Evolutionary conservation across 192 early-diverging fungal genomes (phyloP).

Genomic region (Umbelopsis sp.): DNA sequence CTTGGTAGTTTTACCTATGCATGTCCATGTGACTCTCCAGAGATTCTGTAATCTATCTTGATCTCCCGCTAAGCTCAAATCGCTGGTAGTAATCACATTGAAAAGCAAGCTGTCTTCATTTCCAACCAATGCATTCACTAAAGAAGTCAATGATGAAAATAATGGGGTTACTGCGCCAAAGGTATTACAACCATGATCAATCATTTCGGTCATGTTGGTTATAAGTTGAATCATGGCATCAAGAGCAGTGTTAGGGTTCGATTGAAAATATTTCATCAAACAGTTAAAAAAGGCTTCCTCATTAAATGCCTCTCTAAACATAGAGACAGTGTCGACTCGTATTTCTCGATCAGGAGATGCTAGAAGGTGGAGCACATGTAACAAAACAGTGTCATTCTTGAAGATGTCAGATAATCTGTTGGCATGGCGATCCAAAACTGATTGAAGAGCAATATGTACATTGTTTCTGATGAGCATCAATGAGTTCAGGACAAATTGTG

Average conservation of each 20-base stretch:
- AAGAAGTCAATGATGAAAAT: not conserved
- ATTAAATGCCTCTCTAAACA: constrained; percentile 18
- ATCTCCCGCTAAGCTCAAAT: constrained; percentile 7
- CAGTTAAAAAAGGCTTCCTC: constrained; percentile 7
- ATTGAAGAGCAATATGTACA: not conserved
- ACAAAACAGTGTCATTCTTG: not conserved
- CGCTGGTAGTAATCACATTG: constrained; percentile 5
- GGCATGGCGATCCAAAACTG: constrained; percentile 9
- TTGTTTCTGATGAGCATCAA: not conserved
- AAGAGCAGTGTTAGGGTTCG: not conserved
- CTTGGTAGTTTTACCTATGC: constrained; percentile 15
- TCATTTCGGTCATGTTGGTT: constrained; percentile 9
- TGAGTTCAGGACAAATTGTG: not conserved
- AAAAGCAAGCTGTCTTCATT: not conserved
- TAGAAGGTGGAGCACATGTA: not conserved
- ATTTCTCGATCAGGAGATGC: constrained; percentile 19
- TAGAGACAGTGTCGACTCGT: constrained; percentile 3
- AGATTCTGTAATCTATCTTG: constrained; percentile 16
- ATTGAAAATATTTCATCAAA: constrained; percentile 6
- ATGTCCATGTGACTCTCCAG: constrained; percentile 30
- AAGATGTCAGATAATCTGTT: not conserved
- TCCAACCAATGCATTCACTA: not conserved
- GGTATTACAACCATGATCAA: constrained; percentile 10
- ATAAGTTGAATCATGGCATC: constrained; percentile 8
- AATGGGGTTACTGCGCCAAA: not conserved